These are phyloP conservation scores for Neopestalotiopsis sp. DNA, from an alignment of 2,329 filamentous ascomycete genomes.

Conservation along the genomic window DNA sequence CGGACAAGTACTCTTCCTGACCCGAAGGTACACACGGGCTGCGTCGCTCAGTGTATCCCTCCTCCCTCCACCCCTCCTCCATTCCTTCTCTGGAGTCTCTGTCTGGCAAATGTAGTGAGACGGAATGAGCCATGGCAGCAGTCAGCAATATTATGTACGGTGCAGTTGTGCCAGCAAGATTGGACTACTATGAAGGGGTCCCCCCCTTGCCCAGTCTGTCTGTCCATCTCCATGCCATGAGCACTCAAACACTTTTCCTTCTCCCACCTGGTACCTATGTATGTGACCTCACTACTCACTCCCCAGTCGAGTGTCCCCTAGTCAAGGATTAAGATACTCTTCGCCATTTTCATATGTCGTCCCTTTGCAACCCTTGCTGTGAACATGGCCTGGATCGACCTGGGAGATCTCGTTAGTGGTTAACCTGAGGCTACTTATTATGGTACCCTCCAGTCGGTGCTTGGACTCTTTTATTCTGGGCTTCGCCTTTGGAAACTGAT, in stretches of 20 bases:
- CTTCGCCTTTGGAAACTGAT: background rate
- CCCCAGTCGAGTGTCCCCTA: background rate
- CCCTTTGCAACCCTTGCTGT: background rate
- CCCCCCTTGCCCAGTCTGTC: background rate
- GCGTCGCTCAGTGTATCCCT: background rate
- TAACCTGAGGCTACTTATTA: background rate
- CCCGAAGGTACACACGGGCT: slow-evolving; percentile 4
- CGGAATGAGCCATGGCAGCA: background rate
- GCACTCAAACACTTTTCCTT: background rate
- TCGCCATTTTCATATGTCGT: background rate
- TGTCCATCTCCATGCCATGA: background rate
- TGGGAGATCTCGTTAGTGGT: background rate
- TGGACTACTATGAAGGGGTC: background rate
- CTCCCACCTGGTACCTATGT: background rate
- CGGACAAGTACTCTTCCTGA: slow-evolving; percentile 11
- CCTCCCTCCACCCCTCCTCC: background rate
- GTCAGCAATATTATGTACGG: slow-evolving; percentile 3
- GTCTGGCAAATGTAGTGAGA: background rate
- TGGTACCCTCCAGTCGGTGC: background rate
- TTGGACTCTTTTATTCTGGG: background rate
- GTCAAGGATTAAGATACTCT: background rate
- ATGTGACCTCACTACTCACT: background rate
- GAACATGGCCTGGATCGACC: background rate
- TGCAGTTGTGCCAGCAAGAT: background rate
- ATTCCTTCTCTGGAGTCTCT: no score